These are phyloP conservation scores for Irpex sp. DNA, from an alignment of 1,284 basidiomycete genomes.

Conservation along the genomic window DNA sequence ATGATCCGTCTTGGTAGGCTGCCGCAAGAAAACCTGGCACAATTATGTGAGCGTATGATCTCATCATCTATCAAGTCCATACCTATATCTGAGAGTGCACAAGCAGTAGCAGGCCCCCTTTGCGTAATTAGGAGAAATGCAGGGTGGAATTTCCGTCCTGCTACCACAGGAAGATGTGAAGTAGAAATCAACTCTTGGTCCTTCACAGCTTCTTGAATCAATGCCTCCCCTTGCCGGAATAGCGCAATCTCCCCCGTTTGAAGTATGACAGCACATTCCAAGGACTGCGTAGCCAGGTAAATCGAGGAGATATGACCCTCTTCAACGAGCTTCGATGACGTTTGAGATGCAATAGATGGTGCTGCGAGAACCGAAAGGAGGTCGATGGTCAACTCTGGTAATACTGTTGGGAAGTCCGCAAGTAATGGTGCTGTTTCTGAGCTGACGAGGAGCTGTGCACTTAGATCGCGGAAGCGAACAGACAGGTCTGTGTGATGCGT, in stretches of 20 bases:
- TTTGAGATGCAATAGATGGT: conserved; percentile 31
- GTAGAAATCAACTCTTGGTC: conserved; percentile 46
- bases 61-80: conserved; percentile 18
- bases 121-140: conserved; percentile 53
- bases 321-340: conserved; percentile 27
- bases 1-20: conserved; percentile 52
- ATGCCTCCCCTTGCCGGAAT: conserved; percentile 39
- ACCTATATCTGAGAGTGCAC: conserved; percentile 69
- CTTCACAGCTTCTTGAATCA: conserved; percentile 20
- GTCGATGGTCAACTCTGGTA: conserved; percentile 62
- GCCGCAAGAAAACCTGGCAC: conserved; percentile 69
- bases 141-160: conserved; percentile 50
- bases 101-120: conserved; percentile 45
- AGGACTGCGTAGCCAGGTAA: conserved; percentile 56
- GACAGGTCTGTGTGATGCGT: conserved; percentile 63
- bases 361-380: conserved; percentile 44
- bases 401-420: conserved; percentile 52
- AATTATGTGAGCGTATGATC: not conserved
- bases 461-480: conserved; percentile 65
- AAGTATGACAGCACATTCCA: conserved; percentile 63
- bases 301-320: conserved; percentile 44
- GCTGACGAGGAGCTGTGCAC: conserved; percentile 58
- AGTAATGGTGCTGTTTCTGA: conserved; percentile 36
- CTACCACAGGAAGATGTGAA: conserved; percentile 34
- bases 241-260: conserved; percentile 63